Conservation (phyloP, 371 early-diverging fungal genomes). For the Rhizopus delemar region DNA sequence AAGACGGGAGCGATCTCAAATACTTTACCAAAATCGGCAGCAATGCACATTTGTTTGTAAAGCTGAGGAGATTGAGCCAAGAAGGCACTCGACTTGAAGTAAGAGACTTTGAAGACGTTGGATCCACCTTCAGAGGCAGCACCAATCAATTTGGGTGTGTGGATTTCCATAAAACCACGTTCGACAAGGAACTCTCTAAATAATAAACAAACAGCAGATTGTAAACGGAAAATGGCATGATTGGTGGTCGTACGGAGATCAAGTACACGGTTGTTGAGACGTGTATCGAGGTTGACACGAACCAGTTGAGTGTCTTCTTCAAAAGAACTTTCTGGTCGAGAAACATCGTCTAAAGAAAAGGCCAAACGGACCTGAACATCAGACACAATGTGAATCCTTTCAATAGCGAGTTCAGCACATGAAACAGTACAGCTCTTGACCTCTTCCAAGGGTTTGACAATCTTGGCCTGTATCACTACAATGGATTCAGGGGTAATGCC, state of each 20-base stretch:
- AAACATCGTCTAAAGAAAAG: slow-evolving; percentile 95
- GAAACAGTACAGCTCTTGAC: slow-evolving; percentile 92
- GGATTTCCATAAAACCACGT: slow-evolving; percentile 96
- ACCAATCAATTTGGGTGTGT: slow-evolving; percentile 97
- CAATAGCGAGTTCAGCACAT: slow-evolving; percentile 84
- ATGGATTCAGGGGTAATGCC: slow-evolving; percentile 89
- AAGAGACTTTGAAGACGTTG: slow-evolving; percentile 96
- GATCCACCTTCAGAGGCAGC: slow-evolving; percentile 99
- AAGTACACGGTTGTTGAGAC: slow-evolving; percentile 96
- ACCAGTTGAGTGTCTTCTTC: slow-evolving; percentile 70
- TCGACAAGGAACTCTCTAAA: slow-evolving; percentile 93
- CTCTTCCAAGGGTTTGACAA: slow-evolving; percentile 79
- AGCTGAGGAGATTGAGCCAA: slow-evolving; percentile 99
- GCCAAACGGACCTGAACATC: slow-evolving; percentile 86
- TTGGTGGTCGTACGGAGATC: slow-evolving; percentile 97
- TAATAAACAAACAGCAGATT: slow-evolving; percentile 89
- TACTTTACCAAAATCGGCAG: slow-evolving; percentile 97
- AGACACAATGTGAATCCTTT: slow-evolving; percentile 75
- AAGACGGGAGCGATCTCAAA: slow-evolving; percentile 99
- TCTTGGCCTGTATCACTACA: slow-evolving; percentile 80
- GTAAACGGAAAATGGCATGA: slow-evolving; percentile 97
- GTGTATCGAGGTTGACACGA: slow-evolving; percentile 90
- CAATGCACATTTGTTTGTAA: slow-evolving; percentile 99
- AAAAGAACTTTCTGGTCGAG: slow-evolving; percentile 81
- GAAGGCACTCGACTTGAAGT: slow-evolving; percentile 95